A percentile compares a stretch with the other conserved stretches of the same genome.
Evolutionary conservation across 2,329 filamentous ascomycete genomes (phyloP).

Genomic region (Cadophora sp.): DNA sequence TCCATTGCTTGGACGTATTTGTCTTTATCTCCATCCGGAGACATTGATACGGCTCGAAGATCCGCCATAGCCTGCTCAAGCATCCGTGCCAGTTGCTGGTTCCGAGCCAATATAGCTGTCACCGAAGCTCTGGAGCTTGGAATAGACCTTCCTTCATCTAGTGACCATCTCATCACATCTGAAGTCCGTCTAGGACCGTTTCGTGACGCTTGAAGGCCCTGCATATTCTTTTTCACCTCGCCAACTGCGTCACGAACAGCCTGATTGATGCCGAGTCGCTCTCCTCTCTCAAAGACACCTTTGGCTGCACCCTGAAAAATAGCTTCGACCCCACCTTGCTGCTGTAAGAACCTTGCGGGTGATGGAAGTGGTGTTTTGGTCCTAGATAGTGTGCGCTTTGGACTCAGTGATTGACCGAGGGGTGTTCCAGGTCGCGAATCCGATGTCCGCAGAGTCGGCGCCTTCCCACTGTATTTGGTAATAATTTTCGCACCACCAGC

Average conservation of each 20-base stretch:
- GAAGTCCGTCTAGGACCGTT: constrained; percentile 44
- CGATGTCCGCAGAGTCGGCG: constrained; percentile 47
- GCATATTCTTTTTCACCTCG: constrained; percentile 79
- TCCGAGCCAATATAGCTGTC: constrained; percentile 66
- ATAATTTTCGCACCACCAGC: constrained; percentile 71
- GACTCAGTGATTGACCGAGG: constrained; percentile 37
- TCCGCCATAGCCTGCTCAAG: constrained; percentile 70
- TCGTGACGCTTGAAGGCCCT: constrained; percentile 66
- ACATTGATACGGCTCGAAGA: constrained; percentile 65
- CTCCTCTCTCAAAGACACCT: constrained; percentile 73
- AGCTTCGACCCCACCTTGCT: constrained; percentile 66
- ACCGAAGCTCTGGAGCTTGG: constrained; percentile 48
- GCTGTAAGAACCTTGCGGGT: constrained; percentile 50
- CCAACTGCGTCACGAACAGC: constrained; percentile 81
- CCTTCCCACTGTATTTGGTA: constrained; percentile 70
- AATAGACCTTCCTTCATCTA: constrained; percentile 41
- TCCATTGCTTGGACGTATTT: constrained; percentile 60
- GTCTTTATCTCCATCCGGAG: constrained; percentile 51
- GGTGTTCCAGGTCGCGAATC: constrained; percentile 41
- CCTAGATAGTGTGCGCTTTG: constrained; percentile 33
- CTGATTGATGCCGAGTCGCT: constrained; percentile 81
- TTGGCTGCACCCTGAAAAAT: constrained; percentile 79
- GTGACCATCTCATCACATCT: constrained; percentile 40
- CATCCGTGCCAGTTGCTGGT: constrained; percentile 70
- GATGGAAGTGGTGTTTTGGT: constrained; percentile 42